Evolutionary conservation across 1,139 yeast genomes (phyloP).

Genomic region (Blastobotrys proliferans): DNA sequence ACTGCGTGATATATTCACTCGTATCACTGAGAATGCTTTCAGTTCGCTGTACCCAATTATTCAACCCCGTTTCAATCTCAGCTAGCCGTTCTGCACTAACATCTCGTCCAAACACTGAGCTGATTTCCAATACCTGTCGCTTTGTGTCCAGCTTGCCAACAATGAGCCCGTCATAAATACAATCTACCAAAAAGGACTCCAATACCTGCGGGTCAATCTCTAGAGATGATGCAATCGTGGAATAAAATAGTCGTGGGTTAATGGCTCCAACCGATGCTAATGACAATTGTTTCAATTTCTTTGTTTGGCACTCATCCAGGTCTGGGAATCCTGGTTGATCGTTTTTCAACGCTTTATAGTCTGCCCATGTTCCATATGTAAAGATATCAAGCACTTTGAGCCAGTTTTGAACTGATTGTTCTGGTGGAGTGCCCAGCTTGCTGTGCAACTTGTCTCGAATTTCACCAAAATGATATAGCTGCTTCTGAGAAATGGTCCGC

Average conservation of each 20-base stretch:
- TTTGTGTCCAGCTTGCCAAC: constrained; percentile 27
- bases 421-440: constrained; percentile 6
- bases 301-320: constrained; percentile 17
- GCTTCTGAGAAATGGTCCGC: constrained; percentile 19
- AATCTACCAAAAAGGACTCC: constrained; percentile 26
- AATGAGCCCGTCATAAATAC: constrained; percentile 26
- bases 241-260: constrained; percentile 17
- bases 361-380: constrained; percentile 24
- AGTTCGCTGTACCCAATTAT: constrained; percentile 13
- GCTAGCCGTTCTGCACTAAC: constrained; percentile 19
- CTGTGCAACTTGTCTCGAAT: constrained; percentile 19
- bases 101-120: constrained; percentile 23
- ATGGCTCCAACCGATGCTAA: constrained; percentile 21
- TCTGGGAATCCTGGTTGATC: constrained; percentile 8
- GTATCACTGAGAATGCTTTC: constrained; percentile 6
- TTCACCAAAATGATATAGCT: constrained; percentile 24
- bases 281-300: constrained; percentile 23
- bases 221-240: constrained; percentile 14
- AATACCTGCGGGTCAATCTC: constrained; percentile 18
- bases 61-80: constrained; percentile 16
- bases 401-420: constrained; percentile 13
- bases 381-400: constrained; percentile 20
- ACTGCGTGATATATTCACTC: constrained; percentile 6
- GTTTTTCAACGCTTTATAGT: constrained; percentile 12
- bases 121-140: constrained; percentile 21